A percentile compares a stretch with the other conserved stretches of the same genome.
phyloP scores from a whole-genome alignment of 768 basidiomycete genomes.

The Rhizopogon salebrosus region DNA sequence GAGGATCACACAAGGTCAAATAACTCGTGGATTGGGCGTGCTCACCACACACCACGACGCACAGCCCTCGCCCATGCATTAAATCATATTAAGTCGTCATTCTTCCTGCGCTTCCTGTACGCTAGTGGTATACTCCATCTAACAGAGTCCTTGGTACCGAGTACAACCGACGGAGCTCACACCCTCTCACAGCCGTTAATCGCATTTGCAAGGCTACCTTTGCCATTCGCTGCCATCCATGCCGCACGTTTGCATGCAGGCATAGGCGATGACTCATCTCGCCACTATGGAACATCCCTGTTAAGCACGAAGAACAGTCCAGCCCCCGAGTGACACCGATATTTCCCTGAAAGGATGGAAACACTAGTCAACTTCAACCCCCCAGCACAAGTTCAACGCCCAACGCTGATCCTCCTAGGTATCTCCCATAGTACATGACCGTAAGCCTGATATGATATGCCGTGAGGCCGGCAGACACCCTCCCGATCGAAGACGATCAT shows the following conservation, averaged over 20 bases:
- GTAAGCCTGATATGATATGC: too few relatives aligned
- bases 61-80: neutral
- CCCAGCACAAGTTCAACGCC: neutral
- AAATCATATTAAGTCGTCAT: neutral
- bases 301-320: neutral
- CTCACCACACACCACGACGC: slow-evolving; percentile 14
- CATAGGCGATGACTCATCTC: slow-evolving; percentile 1
- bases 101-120: neutral
- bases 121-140: neutral
- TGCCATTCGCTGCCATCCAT: neutral
- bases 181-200: neutral
- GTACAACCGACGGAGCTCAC: neutral
- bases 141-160: neutral
- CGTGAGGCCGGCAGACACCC: too few relatives aligned
- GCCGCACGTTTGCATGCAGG: slow-evolving; percentile 1
- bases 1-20: slow-evolving; percentile 29
- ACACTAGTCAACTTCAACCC: neutral
- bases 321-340: neutral
- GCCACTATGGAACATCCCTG: neutral
- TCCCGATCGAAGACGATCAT: too few relatives aligned
- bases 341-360: neutral
- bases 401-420: neutral
- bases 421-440: too few relatives aligned
- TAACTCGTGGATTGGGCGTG: slow-evolving; percentile 30
- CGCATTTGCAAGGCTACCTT: neutral